Evolutionary conservation across 2,329 filamentous ascomycete species (phyloP).

Genomic region (Phoma sp.): DNA sequence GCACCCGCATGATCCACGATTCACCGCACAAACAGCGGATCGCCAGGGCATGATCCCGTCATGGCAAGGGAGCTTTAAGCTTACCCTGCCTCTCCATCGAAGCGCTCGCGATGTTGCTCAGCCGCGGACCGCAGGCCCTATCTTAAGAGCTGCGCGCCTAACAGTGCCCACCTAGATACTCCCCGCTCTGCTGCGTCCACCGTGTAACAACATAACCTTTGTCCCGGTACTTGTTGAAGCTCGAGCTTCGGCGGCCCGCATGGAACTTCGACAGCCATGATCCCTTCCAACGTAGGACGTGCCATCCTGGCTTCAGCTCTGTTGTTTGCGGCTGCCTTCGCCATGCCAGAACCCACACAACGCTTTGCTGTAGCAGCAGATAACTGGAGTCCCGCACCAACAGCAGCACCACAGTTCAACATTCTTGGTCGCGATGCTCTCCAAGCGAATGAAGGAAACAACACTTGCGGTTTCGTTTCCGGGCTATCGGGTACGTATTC

Average conservation of each 20-base stretch:
- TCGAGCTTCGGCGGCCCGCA: conserved; percentile 17
- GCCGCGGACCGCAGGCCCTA: conserved; percentile 16
- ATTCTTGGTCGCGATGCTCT: conserved; percentile 33
- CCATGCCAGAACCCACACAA: conserved; percentile 37
- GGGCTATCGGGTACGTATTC: conserved; percentile 31
- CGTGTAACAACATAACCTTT: conserved; percentile 15
- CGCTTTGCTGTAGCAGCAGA: conserved; percentile 28
- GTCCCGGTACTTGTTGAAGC: conserved; percentile 10
- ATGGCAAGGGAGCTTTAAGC: conserved; percentile 26
- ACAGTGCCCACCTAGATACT: conserved; percentile 3
- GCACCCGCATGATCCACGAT: conserved; percentile 23
- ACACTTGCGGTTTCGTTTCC: conserved; percentile 41
- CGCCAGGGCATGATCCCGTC: conserved; percentile 23
- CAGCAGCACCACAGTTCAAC: conserved; percentile 33
- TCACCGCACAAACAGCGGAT: conserved; percentile 26
- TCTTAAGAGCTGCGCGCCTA: conserved; percentile 18
- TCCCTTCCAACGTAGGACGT: conserved; percentile 29
- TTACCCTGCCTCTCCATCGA: conserved; percentile 22
- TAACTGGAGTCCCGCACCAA: conserved; percentile 42
- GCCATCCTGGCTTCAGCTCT: conserved; percentile 38
- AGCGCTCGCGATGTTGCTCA: conserved; percentile 21
- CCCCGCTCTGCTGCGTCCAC: conserved; percentile 12
- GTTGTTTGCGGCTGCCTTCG: conserved; percentile 34
- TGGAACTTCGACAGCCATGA: conserved; percentile 29
- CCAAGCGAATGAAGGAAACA: conserved; percentile 25